Conservation (phyloP, 2,329 filamentous ascomycete species). For the Orbilia quercus region DNA sequence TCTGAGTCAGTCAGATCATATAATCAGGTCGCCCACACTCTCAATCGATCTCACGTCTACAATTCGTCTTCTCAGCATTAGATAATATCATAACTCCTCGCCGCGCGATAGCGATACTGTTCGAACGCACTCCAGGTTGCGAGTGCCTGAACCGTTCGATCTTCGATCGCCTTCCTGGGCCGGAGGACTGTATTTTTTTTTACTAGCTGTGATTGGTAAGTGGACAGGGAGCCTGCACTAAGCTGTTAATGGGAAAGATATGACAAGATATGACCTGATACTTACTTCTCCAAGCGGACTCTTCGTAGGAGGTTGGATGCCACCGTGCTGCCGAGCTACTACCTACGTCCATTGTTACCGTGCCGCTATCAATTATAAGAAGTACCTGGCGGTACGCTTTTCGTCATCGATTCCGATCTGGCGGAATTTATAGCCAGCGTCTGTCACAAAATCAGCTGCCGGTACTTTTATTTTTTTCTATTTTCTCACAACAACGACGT, state of each 20-base stretch:
- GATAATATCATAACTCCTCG: conserved; percentile 4
- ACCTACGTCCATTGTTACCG: conserved; percentile 2
- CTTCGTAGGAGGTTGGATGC: conserved; percentile 45
- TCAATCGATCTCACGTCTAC: neutral
- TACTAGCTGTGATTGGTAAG: conserved; percentile 52
- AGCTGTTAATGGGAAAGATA: conserved; percentile 40
- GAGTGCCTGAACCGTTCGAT: conserved; percentile 21
- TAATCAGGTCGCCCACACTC: too few relatives aligned
- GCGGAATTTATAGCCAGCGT: conserved; percentile 29
- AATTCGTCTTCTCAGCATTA: conserved; percentile 5
- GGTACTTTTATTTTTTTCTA: neutral
- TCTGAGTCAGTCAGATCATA: conserved; percentile 9
- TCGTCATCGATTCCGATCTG: conserved; percentile 55
- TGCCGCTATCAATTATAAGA: conserved; percentile 1
- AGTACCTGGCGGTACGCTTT: conserved; percentile 37
- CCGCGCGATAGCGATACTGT: neutral
- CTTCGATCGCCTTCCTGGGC: conserved; percentile 54
- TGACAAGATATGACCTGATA: conserved; percentile 55
- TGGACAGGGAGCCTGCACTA: conserved; percentile 37
- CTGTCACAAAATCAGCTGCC: neutral
- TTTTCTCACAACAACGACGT: neutral
- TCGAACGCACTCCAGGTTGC: neutral
- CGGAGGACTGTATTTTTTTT: conserved; percentile 29
- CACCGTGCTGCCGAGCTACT: conserved; percentile 19
- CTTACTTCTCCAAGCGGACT: conserved; percentile 47